Evolutionary conservation across 1,284 basidiomycete species (phyloP), one percentile per base, ranked within the genome.

Genomic region (Butyriboletus pseudospeciosus): DNA sequence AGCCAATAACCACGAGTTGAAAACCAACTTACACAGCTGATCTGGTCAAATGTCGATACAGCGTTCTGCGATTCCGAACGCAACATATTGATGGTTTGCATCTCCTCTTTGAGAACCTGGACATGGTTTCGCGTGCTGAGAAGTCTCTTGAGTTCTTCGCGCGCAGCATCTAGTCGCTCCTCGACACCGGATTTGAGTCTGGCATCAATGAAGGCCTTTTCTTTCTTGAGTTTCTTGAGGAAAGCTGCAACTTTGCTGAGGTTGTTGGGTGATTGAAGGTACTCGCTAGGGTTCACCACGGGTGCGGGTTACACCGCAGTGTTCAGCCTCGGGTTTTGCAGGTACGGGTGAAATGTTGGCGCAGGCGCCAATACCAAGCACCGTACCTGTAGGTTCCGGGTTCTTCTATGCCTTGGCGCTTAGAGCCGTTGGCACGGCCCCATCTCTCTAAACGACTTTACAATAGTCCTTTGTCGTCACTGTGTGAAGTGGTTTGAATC

Each of bases 161-260:
- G 78, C 10, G 94, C 98, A 0, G 92, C 85, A 66, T 95, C 90
- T 9, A 99, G 80, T 71, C 98, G 96, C 58, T 96, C 92, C 69
- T 92, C 94, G 55, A 97, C 94, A 16, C 94, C 94, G 57, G 82
- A 88, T 66, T 95, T 92, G 45, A 99, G 83, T 65, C 96, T 84
- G 6, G 91, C 87, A 66, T 97, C 93, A 59, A 99, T 91, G n/a
- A 92, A 90, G 0, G 92, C 86, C 73, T 97, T 96, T 75, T 99
- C 96, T 73, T 96, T 97, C 73, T 94, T 87, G 30, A 98, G 81
- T 70, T 97, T 97, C 78, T 95, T 96, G 58, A 93, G 85, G 65
- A 94, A 92, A 1, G 91, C 84, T 4, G 83, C 78, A 46, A 98
- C 84, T 74, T 98, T 98, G 65, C 86, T 78, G 47, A 98, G 85